Evolutionary conservation across 208 protist genomes (phyloP).

Genomic region (Polymyxa betae): DNA sequence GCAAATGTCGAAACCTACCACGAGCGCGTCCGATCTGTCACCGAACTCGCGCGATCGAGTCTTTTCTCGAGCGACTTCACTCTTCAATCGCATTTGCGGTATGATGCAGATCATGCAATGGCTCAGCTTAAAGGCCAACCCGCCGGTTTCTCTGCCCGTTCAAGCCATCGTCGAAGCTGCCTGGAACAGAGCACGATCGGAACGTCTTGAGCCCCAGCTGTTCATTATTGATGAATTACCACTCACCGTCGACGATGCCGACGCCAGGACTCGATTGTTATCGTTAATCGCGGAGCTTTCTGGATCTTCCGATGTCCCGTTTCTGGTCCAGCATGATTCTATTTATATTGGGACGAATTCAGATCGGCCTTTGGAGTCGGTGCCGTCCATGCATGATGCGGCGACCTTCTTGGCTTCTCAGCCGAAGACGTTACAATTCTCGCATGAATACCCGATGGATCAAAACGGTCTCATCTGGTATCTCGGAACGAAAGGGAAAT

Average conservation of each 20-base stretch:
- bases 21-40: background rate
- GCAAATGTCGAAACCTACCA: background rate
- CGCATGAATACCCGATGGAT: background rate
- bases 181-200: background rate
- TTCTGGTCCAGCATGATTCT: background rate
- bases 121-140: background rate
- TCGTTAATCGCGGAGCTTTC: background rate
- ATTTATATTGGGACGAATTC: background rate
- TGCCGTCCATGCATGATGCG: background rate
- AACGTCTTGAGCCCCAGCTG: background rate
- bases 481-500: background rate
- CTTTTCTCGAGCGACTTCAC: background rate
- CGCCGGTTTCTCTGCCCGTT: background rate
- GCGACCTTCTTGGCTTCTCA: background rate
- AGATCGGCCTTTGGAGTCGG: background rate
- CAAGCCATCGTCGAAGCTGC: background rate
- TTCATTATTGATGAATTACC: slow-evolving; percentile 20
- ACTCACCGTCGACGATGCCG: background rate
- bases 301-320: background rate
- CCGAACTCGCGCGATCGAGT: background rate
- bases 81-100: background rate
- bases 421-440: background rate
- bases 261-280: background rate
- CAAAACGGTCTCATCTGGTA: slow-evolving; percentile 21
- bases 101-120: slow-evolving; percentile 23